Evolutionary conservation across 1,284 basidiomycete species (phyloP).

Genomic region (Trametes polyzona): DNA sequence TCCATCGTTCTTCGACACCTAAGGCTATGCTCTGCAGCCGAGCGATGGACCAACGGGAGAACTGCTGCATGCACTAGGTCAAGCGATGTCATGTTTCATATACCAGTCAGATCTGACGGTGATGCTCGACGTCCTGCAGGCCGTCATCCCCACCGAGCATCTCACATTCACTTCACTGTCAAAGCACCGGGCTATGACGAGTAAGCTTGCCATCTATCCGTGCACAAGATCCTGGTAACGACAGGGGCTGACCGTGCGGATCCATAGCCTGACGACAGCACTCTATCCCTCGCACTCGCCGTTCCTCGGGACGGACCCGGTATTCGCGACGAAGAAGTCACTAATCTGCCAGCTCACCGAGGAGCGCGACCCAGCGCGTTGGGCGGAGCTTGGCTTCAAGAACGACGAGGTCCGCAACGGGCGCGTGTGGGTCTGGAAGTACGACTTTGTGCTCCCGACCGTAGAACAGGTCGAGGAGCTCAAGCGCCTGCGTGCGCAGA

Average conservation of each 20-base stretch:
- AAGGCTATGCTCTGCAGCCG: conserved; percentile 29
- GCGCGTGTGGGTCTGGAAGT: conserved; percentile 42
- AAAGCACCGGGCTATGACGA: conserved; percentile 44
- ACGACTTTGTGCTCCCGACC: conserved; percentile 41
- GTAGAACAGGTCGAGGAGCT: conserved; percentile 38
- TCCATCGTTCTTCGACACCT: neutral
- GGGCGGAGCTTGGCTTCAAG: conserved; percentile 40
- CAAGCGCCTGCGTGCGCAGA: conserved; percentile 24
- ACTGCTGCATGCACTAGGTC: conserved; percentile 38
- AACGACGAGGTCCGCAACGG: conserved; percentile 36
- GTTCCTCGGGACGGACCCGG: conserved; percentile 46
- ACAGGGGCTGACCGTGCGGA: neutral
- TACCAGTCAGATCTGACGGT: neutral
- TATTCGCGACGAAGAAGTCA: conserved; percentile 46
- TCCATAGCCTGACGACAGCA: conserved; percentile 39
- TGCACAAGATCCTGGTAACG: neutral
- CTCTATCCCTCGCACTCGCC: conserved; percentile 45
- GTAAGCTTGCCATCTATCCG: conserved; percentile 16
- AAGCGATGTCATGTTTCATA: too few relatives aligned
- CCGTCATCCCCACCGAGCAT: conserved; percentile 45
- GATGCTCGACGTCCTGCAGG: conserved; percentile 16
- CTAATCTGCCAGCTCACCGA: conserved; percentile 40
- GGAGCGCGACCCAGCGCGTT: conserved; percentile 36
- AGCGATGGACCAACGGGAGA: conserved; percentile 44
- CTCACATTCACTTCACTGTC: conserved; percentile 44